Base-by-base conservation (phyloP, 345 rosid genomes). In the Cardiospermum halicacabum region DNA sequence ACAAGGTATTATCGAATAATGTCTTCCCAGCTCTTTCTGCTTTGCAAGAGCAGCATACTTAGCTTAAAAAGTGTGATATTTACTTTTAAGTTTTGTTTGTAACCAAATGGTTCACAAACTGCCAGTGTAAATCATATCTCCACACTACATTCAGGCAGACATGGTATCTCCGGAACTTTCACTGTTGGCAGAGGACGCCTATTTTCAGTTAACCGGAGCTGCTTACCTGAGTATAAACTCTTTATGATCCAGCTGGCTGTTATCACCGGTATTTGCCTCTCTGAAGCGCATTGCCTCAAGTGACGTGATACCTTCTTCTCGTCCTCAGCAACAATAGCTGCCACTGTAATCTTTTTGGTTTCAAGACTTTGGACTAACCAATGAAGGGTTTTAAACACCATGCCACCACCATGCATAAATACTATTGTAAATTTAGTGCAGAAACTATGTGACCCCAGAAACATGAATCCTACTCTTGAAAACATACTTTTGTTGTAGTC, bases 351-450 rank as follows among this genome's bases (percentile, higher is more conserved):
- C 70, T 73, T 85, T 55, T 69, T 74, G 28, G 57, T 32, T 19
- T 82, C 79, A 22, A 81, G 78, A 72, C 83, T 67, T 58, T 53
- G 71, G 21, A 78, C 55, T 61, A 87, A 74, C 60, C 40, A 55
- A 27, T 77, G 82, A 9, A 79, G 85, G 50, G 84, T 81, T 74
- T 64, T 76, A 73, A 81, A 84, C 39, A 82, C 83, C 50, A 57
- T 64, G 42, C 93, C 89, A 36, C 84, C 88, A 60, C 86, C 93
- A 73, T 82, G 89, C 89, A 77, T 80, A 74, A 87, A 71, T 63
- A 81, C 61, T 40, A 67, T 53, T 15, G 86, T 65, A 57, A 81
- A 81, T 68, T 82, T 81, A 64, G 73, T 58, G 79, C 73, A 82
- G 72, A 84, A 87, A 42, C 73, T 55, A 47, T 54, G 79, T 69